Percentiles rank a stretch among this genome's conserved stretches.
Conservation (phyloP, 2,329 filamentous ascomycete genomes). For the Verticillium klebahnii region DNA sequence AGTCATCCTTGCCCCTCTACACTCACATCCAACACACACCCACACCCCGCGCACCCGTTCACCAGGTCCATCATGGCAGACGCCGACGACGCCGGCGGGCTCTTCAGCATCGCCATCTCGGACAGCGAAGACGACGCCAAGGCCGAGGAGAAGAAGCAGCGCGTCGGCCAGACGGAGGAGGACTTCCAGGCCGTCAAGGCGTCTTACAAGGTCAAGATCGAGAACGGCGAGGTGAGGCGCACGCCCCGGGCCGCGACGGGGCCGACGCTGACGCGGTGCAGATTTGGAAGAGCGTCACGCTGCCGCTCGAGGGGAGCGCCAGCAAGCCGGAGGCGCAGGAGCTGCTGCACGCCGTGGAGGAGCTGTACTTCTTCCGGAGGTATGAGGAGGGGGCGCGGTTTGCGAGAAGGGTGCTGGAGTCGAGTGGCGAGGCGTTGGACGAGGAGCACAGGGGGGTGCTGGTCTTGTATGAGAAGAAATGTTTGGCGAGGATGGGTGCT, state of each 20-base stretch:
- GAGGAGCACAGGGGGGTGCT: constrained; percentile 36
- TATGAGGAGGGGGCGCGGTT: constrained; percentile 42
- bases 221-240: constrained; percentile 50
- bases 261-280: constrained; percentile 15
- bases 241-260: background rate
- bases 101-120: constrained; percentile 25
- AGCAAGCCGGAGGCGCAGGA: constrained; percentile 45
- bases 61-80: background rate
- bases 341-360: constrained; percentile 51
- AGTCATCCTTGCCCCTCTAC: background rate
- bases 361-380: constrained; percentile 49
- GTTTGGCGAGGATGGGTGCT: constrained; percentile 22
- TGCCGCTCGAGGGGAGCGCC: constrained; percentile 31
- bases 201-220: constrained; percentile 42
- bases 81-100: constrained; percentile 22
- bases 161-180: constrained; percentile 43
- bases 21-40: background rate
- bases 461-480: constrained; percentile 36
- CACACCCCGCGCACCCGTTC: background rate
- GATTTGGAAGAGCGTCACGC: constrained; percentile 36
- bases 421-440: constrained; percentile 31
- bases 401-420: constrained; percentile 27
- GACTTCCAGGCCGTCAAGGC: constrained; percentile 42
- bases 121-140: constrained; percentile 25
- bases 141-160: constrained; percentile 20